Evolutionary conservation across 2,329 filamentous ascomycete species (phyloP).

Genomic region (Aulographum hederae): DNA sequence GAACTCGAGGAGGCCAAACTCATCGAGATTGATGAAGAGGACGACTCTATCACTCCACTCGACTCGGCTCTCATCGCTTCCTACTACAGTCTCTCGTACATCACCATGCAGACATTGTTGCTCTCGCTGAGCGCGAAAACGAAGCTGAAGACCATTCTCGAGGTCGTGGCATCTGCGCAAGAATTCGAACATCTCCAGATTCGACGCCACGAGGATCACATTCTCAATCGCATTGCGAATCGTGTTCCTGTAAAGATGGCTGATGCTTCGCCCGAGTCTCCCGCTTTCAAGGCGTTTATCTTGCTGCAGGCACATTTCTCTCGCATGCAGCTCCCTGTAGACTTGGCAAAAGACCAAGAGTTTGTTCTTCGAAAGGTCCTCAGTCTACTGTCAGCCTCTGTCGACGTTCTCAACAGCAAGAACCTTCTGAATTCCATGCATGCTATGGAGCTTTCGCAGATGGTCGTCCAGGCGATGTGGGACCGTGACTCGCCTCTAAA

Average conservation of each 20-base stretch:
- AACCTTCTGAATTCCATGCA: slow-evolving; percentile 94
- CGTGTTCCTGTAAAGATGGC: slow-evolving; percentile 91
- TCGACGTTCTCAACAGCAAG: slow-evolving; percentile 89
- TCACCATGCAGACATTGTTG: slow-evolving; percentile 97
- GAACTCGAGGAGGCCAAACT: slow-evolving; percentile 88
- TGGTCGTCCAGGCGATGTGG: slow-evolving; percentile 99
- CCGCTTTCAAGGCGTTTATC: slow-evolving; percentile 97
- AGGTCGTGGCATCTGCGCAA: slow-evolving; percentile 91
- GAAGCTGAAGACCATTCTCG: slow-evolving; percentile 90
- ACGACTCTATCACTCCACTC: slow-evolving; percentile 72
- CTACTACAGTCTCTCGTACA: slow-evolving; percentile 98
- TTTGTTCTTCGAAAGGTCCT: slow-evolving; percentile 69
- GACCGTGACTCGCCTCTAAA: slow-evolving; percentile 92
- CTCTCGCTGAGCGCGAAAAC: slow-evolving; percentile 75
- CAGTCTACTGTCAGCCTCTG: slow-evolving; percentile 74
- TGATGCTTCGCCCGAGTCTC: slow-evolving; percentile 70
- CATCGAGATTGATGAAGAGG: slow-evolving; percentile 76
- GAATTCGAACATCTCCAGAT: slow-evolving; percentile 95
- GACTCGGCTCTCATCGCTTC: slow-evolving; percentile 97
- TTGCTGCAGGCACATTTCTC: slow-evolving; percentile 94
- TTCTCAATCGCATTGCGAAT: slow-evolving; percentile 85
- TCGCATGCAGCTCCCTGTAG: slow-evolving; percentile 87
- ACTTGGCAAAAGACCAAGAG: slow-evolving; percentile 91
- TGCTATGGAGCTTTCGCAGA: slow-evolving; percentile 98
- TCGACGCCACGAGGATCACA: slow-evolving; percentile 72